A percentile compares a stretch with the other conserved stretches of the same genome.
These are phyloP conservation scores for Fusarium sp. DNA, from an alignment of 2,329 filamentous ascomycete species.

Conservation along the genomic window DNA sequence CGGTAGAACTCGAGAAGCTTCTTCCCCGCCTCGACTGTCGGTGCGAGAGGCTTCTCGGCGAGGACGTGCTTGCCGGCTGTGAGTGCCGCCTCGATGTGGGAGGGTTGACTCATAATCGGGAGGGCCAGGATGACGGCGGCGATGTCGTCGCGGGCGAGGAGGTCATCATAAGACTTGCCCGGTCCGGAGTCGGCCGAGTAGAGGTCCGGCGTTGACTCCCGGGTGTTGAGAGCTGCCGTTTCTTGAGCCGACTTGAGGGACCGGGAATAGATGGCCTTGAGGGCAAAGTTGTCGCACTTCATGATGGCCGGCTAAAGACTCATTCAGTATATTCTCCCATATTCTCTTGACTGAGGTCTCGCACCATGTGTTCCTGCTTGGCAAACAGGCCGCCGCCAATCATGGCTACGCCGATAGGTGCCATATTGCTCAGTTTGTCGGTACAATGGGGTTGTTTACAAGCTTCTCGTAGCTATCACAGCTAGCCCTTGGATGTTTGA, in stretches of 20 bases:
- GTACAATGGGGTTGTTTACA: conserved; percentile 7
- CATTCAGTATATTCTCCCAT: conserved; percentile 14
- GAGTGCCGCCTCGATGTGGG: conserved; percentile 68
- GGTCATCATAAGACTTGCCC: conserved; percentile 60
- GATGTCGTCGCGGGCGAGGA: conserved; percentile 67
- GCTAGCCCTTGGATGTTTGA: not conserved
- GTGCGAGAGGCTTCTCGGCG: conserved; percentile 76
- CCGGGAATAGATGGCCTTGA: conserved; percentile 76
- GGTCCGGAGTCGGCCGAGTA: conserved; percentile 68
- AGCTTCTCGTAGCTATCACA: conserved; percentile 2
- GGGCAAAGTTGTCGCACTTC: conserved; percentile 59
- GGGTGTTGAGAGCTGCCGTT: conserved; percentile 54
- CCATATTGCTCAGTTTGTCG: conserved; percentile 42
- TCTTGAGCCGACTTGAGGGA: conserved; percentile 67
- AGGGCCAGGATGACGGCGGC: conserved; percentile 68
- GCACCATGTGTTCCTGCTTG: conserved; percentile 67
- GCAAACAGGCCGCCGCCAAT: conserved; percentile 74
- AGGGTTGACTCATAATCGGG: conserved; percentile 71
- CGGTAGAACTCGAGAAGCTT: conserved; percentile 54
- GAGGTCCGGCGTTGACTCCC: conserved; percentile 54
- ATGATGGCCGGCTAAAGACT: conserved; percentile 67
- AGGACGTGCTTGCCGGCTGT: conserved; percentile 77
- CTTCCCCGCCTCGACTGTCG: conserved; percentile 62
- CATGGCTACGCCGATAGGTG: conserved; percentile 65
- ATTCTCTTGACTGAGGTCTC: conserved; percentile 21